Base-by-base conservation (phyloP, 2,329 filamentous ascomycete genomes). In the Cladophialophora psammophila region DNA sequence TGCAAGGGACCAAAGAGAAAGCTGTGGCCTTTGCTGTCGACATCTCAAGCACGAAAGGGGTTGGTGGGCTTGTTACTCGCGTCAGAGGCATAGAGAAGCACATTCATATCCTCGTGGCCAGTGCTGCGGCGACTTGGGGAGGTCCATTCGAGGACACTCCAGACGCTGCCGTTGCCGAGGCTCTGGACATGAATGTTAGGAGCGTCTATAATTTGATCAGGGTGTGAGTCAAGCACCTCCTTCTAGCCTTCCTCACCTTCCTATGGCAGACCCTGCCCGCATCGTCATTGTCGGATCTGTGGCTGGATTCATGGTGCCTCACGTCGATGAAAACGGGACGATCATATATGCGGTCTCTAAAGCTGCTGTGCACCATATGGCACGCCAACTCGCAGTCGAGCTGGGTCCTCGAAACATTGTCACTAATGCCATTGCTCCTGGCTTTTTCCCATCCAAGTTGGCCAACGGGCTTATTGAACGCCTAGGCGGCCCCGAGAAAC, bases 321-420 rank as follows among this genome's bases (percentile, higher is more conserved):
- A 66, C 34, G 57, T 66, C 20, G 68, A 66, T 7, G 50, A 40
- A 2, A 54, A 52, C 32, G 66, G 66, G n/a, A 54, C 68, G 1
- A 68, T 68, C 26, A 65, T 66, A 40, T 80, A 80, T 71, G 76
- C 76, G 18, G 74, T 76, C 48, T 79, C 78, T 3, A 80, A 80
- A 65, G 78, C 78, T 3, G 78, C 78, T 5, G 78, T 75, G 18
- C 75, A 78, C 60, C 78, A 80, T 45, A 68, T 80, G 12, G 72
- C 75, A 6, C 69, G 78, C 12, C 76, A 80, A 18, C 72, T 80
- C 7, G 78, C 78, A 5, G 71, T 80, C 18, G 78, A 80, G 57
- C 74, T 80, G 0, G 78, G 76, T 8, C 78, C 78, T 2, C 72
- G 76, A 12, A 78, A 80, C 62, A 78, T 80, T 59, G 78, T 76